Percentiles rank a stretch among this genome's conserved stretches.
These are phyloP conservation scores for Conticribra guillardii DNA, from an alignment of 108 stramenopile species.

Conservation along the genomic window DNA sequence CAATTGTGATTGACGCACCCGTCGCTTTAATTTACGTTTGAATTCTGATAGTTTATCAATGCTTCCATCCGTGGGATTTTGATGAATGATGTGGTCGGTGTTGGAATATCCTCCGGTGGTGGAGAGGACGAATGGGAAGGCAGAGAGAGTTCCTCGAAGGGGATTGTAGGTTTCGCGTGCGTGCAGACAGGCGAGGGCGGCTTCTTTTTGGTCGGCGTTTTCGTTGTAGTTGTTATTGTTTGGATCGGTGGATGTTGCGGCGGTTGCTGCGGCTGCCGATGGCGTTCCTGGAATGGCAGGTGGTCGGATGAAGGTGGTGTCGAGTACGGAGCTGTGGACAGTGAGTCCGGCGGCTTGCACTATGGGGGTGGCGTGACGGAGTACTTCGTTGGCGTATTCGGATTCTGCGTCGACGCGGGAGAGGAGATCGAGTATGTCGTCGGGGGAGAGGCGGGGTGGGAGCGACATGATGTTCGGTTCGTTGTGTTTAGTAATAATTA, in stretches of 20 bases:
- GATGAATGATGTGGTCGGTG: conserved; percentile 72
- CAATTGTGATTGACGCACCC: conserved; percentile 53
- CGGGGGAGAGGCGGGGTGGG: conserved; percentile 4
- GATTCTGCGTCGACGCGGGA: conserved; percentile 37
- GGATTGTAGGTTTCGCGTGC: conserved; percentile 49
- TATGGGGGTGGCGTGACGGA: conserved; percentile 48
- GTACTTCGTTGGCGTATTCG: conserved; percentile 41
- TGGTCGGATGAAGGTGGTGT: conserved; percentile 22
- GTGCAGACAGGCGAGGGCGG: conserved; percentile 27
- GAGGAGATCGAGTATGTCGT: conserved; percentile 23
- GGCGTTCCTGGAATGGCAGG: neutral
- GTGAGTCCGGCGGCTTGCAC: conserved; percentile 58
- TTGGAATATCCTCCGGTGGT: conserved; percentile 85
- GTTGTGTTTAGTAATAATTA: too few species aligned
- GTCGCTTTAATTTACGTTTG: conserved; percentile 59
- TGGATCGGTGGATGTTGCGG: neutral
- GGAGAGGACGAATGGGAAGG: conserved; percentile 49
- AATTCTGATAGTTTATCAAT: conserved; percentile 75
- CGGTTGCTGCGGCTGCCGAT: neutral
- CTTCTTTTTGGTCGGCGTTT: conserved; percentile 13
- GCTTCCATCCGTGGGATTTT: conserved; percentile 50
- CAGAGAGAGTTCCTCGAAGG: conserved; percentile 38
- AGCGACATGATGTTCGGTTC: too few species aligned
- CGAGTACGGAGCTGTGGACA: conserved; percentile 48
- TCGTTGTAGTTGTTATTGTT: neutral